A percentile compares a stretch with the other conserved stretches of the same genome.
Conservation (phyloP, 2,329 filamentous ascomycete species). For the Mollisiaceae sp. region DNA sequence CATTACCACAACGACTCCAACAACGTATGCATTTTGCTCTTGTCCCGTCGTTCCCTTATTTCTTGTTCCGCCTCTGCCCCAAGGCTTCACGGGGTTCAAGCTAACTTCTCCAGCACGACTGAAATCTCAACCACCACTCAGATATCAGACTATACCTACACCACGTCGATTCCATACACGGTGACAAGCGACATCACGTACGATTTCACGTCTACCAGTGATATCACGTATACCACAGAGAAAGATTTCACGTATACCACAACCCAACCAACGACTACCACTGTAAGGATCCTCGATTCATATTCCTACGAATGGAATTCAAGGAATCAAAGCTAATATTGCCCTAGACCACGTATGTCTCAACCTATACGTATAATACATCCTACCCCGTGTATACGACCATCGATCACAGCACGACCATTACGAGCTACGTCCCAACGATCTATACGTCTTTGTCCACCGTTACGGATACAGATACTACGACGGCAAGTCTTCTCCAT, state of each 20-base stretch:
- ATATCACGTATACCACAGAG: neutral
- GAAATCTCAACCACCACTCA: neutral
- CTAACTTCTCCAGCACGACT: neutral
- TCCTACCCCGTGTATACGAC: conserved; percentile 4
- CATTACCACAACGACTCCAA: neutral
- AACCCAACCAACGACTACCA: neutral
- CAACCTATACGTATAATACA: conserved; percentile 1
- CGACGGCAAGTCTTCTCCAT: neutral
- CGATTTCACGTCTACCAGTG: neutral
- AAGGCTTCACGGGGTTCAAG: neutral
- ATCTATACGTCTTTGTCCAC: neutral
- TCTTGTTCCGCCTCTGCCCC: neutral
- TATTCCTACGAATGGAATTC: neutral
- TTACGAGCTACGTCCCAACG: conserved; percentile 1
- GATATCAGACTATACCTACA: neutral
- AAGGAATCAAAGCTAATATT: neutral
- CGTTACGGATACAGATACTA: neutral
- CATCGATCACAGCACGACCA: neutral
- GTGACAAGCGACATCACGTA: conserved; percentile 2
- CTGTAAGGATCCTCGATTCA: neutral
- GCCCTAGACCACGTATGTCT: neutral
- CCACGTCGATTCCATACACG: neutral
- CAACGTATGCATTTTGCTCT: neutral
- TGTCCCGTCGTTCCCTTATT: neutral
- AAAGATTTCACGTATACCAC: neutral